Conservation (phyloP, 805 yeast genomes). For the Starmerella geochares region DNA sequence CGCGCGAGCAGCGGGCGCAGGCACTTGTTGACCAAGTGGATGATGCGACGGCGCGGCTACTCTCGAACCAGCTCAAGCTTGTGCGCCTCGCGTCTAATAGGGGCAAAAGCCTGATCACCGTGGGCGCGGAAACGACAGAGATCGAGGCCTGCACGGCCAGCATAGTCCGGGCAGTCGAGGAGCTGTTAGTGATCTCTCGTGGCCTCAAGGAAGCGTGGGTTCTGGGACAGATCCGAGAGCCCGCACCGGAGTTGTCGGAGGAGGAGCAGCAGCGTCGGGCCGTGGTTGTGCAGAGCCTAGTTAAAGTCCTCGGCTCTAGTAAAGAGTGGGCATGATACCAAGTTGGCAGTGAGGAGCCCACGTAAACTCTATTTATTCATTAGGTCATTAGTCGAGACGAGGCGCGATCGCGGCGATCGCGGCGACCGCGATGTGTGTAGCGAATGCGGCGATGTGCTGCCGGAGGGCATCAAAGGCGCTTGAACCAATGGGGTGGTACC, state of each 20-base stretch:
- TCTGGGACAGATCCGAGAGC: slow-evolving; percentile 31
- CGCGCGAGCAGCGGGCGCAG: slow-evolving; percentile 23
- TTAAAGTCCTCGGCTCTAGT: slow-evolving; percentile 5
- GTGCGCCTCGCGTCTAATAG: slow-evolving; percentile 23
- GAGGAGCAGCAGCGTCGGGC: slow-evolving; percentile 8
- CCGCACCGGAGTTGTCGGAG: background rate
- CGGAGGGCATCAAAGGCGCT: background rate
- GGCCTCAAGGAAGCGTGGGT: slow-evolving; percentile 38
- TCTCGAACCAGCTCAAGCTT: slow-evolving; percentile 24
- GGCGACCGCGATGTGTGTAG: background rate
- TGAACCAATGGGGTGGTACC: background rate
- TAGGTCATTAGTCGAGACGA: slow-evolving; percentile 17
- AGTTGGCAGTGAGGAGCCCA: too few species aligned
- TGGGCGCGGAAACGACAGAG: slow-evolving; percentile 34
- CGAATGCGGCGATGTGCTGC: background rate
- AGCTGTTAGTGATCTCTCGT: slow-evolving; percentile 33
- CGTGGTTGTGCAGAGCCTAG: slow-evolving; percentile 4
- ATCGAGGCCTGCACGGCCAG: slow-evolving; percentile 34
- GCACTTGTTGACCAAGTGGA: slow-evolving; percentile 25
- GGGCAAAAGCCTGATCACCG: slow-evolving; percentile 29
- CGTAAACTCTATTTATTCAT: slow-evolving; percentile 11
- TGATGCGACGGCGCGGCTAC: slow-evolving; percentile 25
- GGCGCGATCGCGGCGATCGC: slow-evolving; percentile 9
- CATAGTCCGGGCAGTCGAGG: slow-evolving; percentile 33
- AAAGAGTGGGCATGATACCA: slow-evolving; percentile 7